A percentile compares a stretch with the other conserved stretches of the same genome.
Conservation (phyloP, 768 basidiomycete genomes). For the Kwoniella bestiolae region DNA sequence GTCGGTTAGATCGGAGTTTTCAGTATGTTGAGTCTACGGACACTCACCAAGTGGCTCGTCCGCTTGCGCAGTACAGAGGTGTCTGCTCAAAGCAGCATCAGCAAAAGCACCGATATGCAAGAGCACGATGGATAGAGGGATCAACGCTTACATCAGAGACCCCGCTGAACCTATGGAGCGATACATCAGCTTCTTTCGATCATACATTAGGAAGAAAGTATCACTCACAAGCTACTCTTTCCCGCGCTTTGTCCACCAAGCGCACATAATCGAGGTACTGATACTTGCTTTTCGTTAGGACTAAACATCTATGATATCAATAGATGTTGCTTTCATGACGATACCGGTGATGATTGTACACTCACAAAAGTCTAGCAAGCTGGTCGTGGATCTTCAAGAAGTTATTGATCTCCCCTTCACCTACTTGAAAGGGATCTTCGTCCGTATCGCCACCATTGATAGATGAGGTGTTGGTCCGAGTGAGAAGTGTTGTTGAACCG, state of each 20-base stretch:
- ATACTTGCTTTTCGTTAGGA: constrained; percentile 7
- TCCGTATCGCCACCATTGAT: neutral
- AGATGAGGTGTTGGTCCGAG: neutral
- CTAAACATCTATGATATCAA: too few relatives aligned
- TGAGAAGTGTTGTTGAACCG: neutral
- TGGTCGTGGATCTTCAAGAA: constrained; percentile 19
- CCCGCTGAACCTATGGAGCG: neutral
- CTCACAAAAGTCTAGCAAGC: constrained; percentile 21
- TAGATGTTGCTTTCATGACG: neutral
- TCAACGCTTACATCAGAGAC: constrained; percentile 6
- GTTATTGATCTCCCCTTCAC: neutral
- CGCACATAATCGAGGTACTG: constrained; percentile 15
- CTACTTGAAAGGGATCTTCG: neutral
- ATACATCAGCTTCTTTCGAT: neutral
- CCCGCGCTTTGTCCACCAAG: constrained; percentile 36
- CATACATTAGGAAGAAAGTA: neutral
- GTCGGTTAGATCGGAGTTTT: too few relatives aligned
- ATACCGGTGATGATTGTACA: neutral
- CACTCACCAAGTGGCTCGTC: neutral
- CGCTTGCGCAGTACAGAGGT: neutral
- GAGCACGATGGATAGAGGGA: too few relatives aligned
- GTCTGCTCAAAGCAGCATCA: neutral
- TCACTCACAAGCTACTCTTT: constrained; percentile 38
- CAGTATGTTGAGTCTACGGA: neutral
- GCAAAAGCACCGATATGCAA: too few relatives aligned